A percentile compares a stretch with the other conserved stretches of the same genome.
Conservation (phyloP, 495 filamentous ascomycete species). For the Tuber umbilicatum region DNA sequence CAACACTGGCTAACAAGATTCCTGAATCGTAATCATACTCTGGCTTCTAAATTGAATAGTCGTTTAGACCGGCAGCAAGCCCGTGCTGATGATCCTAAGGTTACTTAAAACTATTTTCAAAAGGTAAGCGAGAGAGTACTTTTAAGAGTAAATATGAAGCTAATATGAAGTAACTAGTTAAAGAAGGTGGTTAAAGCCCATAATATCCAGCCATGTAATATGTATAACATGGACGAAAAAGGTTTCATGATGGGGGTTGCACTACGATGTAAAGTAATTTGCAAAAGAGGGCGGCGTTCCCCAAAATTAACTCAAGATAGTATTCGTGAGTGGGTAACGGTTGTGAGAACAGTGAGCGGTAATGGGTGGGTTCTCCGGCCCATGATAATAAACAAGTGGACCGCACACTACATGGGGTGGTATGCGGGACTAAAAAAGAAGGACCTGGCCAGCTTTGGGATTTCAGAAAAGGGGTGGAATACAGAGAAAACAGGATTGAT, state of each 20-base stretch:
- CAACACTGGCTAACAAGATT: slow-evolving; percentile 5
- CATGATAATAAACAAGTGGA: slow-evolving; percentile 16
- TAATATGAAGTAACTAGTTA: slow-evolving; percentile 6
- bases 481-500: slow-evolving; percentile 6
- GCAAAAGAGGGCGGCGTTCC: too few relatives aligned
- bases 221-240: too few relatives aligned
- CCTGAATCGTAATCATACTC: slow-evolving; percentile 5
- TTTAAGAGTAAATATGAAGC: too few relatives aligned
- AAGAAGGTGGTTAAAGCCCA: neutral
- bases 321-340: neutral
- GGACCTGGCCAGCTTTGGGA: slow-evolving; percentile 7
- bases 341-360: slow-evolving; percentile 11
- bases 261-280: too few relatives aligned
- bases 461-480: slow-evolving; percentile 13
- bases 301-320: too few relatives aligned
- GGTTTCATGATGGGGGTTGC: too few relatives aligned
- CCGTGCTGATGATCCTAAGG: slow-evolving; percentile 4
- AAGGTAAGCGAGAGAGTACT: slow-evolving; percentile 7
- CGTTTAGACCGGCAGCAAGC: neutral
- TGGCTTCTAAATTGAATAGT: neutral
- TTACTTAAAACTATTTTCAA: slow-evolving; percentile 15
- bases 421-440: slow-evolving; percentile 4
- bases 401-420: slow-evolving; percentile 12
- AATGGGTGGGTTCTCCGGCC: slow-evolving; percentile 3
- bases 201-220: slow-evolving; percentile 5